Evolutionary conservation across 805 yeast genomes (phyloP).

Genomic region (Zygoascus ofunaensis): DNA sequence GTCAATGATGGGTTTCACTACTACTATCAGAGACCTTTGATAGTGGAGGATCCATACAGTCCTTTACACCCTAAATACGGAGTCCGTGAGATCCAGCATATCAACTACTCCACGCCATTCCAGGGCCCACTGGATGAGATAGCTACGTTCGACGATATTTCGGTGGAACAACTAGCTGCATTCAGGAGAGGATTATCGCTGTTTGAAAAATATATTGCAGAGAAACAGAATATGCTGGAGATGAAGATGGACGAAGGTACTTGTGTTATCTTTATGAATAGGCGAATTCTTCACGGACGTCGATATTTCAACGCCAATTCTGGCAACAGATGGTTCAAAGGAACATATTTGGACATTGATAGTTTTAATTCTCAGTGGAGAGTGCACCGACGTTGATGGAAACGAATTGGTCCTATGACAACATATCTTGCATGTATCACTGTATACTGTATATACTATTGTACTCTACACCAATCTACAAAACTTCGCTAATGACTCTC

Average conservation of each 20-base stretch:
- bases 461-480: no score
- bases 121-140: slow-evolving; percentile 61
- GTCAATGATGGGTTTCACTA: slow-evolving; percentile 53
- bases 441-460: no score
- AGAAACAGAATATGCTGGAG: slow-evolving; percentile 45
- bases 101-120: slow-evolving; percentile 74
- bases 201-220: slow-evolving; percentile 52
- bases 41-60: slow-evolving; percentile 44
- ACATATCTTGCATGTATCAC: no score
- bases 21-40: slow-evolving; percentile 50
- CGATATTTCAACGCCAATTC: slow-evolving; percentile 38
- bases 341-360: slow-evolving; percentile 67
- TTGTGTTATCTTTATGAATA: slow-evolving; percentile 61
- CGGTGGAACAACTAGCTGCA: slow-evolving; percentile 38
- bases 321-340: slow-evolving; percentile 61
- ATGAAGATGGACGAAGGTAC: slow-evolving; percentile 48
- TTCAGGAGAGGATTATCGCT: slow-evolving; percentile 48
- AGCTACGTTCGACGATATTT: slow-evolving; percentile 35
- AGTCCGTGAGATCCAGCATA: slow-evolving; percentile 38
- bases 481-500: slow-evolving; percentile 55
- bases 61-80: slow-evolving; percentile 22
- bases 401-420: no score
- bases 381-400: background rate
- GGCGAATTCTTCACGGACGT: slow-evolving; percentile 64
- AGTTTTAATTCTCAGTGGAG: slow-evolving; percentile 41